Percentiles rank a stretch among this genome's conserved stretches.
These are phyloP conservation scores for Pseudocercospora vitis DNA, from an alignment of 2,329 filamentous ascomycete species.

Conservation along the genomic window DNA sequence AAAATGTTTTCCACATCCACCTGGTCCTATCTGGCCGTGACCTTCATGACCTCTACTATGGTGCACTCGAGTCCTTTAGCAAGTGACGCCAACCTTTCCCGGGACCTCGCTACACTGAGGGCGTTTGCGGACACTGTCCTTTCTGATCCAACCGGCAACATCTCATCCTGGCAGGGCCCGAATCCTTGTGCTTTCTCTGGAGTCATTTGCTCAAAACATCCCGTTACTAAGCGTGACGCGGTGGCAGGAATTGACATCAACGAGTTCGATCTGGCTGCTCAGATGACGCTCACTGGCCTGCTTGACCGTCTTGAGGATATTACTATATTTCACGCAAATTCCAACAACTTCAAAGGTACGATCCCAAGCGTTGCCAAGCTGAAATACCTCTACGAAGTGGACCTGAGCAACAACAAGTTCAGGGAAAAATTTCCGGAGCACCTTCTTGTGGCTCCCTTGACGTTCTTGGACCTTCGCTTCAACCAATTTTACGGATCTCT, in stretches of 20 bases:
- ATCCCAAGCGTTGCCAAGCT: constrained; percentile 16
- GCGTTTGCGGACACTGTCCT: constrained; percentile 19
- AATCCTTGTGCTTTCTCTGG: constrained; percentile 15
- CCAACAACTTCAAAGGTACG: constrained; percentile 17
- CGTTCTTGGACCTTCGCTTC: constrained; percentile 21
- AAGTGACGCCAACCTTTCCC: constrained; percentile 7
- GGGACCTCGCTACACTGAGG: constrained; percentile 14
- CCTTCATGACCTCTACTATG: neutral
- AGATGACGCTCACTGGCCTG: constrained; percentile 11
- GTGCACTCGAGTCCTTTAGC: neutral
- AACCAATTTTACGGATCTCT: constrained; percentile 16
- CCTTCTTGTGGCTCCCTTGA: constrained; percentile 11
- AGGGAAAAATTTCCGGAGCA: constrained; percentile 12
- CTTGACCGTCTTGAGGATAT: constrained; percentile 18
- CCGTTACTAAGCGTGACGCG: constrained; percentile 7
- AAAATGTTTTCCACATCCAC: too few relatives aligned
- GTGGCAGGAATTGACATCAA: constrained; percentile 19
- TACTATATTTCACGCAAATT: constrained; percentile 19
- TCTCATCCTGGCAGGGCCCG: constrained; percentile 14
- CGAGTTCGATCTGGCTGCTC: constrained; percentile 2
- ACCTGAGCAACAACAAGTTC: constrained; percentile 19
- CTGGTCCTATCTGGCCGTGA: too few relatives aligned
- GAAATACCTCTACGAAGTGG: constrained; percentile 18
- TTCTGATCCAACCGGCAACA: constrained; percentile 11
- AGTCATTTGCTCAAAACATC: constrained; percentile 10